Base-by-base conservation (phyloP, 768 basidiomycete genomes). In the Gymnopilus dilepis region DNA sequence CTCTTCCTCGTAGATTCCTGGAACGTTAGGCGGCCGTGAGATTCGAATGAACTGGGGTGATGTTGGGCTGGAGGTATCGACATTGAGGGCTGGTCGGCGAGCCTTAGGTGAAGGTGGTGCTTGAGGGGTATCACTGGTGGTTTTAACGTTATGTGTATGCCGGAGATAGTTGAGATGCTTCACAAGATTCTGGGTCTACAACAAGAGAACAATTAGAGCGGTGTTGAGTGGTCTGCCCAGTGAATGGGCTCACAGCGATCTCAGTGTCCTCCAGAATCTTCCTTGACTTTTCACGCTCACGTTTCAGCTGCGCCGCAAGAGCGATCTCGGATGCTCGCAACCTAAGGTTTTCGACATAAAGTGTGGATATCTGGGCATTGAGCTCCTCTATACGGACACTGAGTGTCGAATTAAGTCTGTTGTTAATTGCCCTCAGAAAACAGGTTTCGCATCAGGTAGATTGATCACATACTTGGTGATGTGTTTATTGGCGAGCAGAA, bases 401-500 rank as follows among this genome's bases (percentile, higher is more conserved):
- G 63, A 94, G 81, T 17, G 90, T 92, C 42, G 92, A 92, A 77
- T 94, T 94, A 64, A 94, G 86, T 73, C 92, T 94, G 67, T 6
- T 28, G 33, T 11, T 17, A 19, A 21, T 13, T 53, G 42, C 11
- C 24, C 54, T 56, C 17, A 59, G 48, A 37, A 22, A n/a, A 13
- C 38, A 6, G 37, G 34, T 41, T 38, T 22, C 22, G 19, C 40
- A 76, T 94, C 92, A 61, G 92, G 85, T 71, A 90, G 92, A 66
- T 7, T 28, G 30, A 21, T 17, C 28, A 73, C 84, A 38, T 67
- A 93, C 92, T 94, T 94, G 24, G 92, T 93, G 72, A 94, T 94
- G 76, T 94, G 92, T 76, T 93, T 94, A 78, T 94, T 94, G 60
- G 92, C 91, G 61, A 93, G 87, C 21, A 94, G 81, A 69, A 93